These are phyloP conservation scores for Penstemon davidsonii DNA, from an alignment of 257 asterid genomes.

Conservation along the genomic window DNA sequence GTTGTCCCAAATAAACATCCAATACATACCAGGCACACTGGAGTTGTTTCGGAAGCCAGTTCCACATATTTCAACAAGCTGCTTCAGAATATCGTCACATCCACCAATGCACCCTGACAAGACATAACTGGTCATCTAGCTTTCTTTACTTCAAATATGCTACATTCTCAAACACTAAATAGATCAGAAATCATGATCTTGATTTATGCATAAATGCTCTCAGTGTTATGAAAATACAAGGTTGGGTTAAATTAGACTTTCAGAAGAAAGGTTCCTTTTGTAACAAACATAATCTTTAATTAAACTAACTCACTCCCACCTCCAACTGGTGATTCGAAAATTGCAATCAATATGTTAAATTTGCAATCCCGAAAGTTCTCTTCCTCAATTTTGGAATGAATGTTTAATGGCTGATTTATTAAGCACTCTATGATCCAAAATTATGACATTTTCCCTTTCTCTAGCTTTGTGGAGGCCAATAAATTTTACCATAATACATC, in stretches of 20 bases:
- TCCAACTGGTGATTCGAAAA: no score
- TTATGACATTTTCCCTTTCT: neutral
- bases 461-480: neutral
- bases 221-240: constrained; percentile 2
- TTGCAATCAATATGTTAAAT: neutral
- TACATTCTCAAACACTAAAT: constrained; percentile 7
- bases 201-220: neutral
- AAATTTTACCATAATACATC: no score
- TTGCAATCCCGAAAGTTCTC: neutral
- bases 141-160: constrained; percentile 17
- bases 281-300: neutral
- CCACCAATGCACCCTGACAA: constrained; percentile 94
- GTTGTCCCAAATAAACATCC: neutral
- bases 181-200: constrained; percentile 15
- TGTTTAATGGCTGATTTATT: neutral
- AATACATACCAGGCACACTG: constrained; percentile 54
- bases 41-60: constrained; percentile 81
- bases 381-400: neutral
- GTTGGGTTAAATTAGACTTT: neutral
- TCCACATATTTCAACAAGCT: constrained; percentile 87
- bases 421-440: neutral
- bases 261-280: constrained; percentile 10
- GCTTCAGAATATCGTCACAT: constrained; percentile 76
- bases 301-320: neutral
- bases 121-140: constrained; percentile 22